These are phyloP conservation scores for Nigrospora osmanthi DNA, from an alignment of 2,329 filamentous ascomycete genomes.

Conservation along the genomic window DNA sequence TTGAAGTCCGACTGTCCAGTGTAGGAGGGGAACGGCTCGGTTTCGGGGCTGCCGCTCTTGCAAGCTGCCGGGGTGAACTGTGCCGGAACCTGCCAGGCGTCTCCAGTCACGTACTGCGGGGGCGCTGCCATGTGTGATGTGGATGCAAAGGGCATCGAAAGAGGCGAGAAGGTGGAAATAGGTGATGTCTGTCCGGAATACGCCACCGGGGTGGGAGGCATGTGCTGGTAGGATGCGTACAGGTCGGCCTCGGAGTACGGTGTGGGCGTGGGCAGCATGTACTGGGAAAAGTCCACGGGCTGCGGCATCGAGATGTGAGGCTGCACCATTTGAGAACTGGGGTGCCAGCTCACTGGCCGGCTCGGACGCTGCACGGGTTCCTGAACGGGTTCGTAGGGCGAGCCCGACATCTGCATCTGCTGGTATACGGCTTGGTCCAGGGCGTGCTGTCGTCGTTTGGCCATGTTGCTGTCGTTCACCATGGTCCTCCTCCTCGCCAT, in stretches of 20 bases:
- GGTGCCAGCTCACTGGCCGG: constrained; percentile 72
- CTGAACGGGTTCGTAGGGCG: constrained; percentile 18
- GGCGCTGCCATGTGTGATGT: constrained; percentile 20
- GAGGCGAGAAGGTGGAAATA: constrained; percentile 43
- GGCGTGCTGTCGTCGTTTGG: constrained; percentile 37
- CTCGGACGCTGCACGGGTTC: constrained; percentile 29
- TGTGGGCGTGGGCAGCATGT: constrained; percentile 29
- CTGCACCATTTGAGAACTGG: constrained; percentile 44
- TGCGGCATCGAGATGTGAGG: constrained; percentile 23
- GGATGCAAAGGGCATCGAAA: constrained; percentile 36
- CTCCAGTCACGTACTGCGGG: constrained; percentile 29
- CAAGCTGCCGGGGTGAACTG: constrained; percentile 19
- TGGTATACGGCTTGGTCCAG: constrained; percentile 34
- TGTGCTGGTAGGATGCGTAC: constrained; percentile 31
- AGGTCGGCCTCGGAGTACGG: constrained; percentile 33
- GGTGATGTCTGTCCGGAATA: constrained; percentile 55
- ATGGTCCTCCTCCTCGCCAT: constrained; percentile 48
- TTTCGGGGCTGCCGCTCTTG: constrained; percentile 11
- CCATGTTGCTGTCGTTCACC: constrained; percentile 40
- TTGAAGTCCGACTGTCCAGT: constrained; percentile 16
- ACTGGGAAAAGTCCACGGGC: constrained; percentile 26
- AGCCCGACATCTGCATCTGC: constrained; percentile 21
- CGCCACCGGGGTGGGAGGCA: constrained; percentile 43
- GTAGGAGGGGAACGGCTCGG: constrained; percentile 24
- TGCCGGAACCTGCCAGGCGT: constrained; percentile 27